Evolutionary conservation across 2,329 filamentous ascomycete species (phyloP).

Genomic region (Aspergillus floridensis): DNA sequence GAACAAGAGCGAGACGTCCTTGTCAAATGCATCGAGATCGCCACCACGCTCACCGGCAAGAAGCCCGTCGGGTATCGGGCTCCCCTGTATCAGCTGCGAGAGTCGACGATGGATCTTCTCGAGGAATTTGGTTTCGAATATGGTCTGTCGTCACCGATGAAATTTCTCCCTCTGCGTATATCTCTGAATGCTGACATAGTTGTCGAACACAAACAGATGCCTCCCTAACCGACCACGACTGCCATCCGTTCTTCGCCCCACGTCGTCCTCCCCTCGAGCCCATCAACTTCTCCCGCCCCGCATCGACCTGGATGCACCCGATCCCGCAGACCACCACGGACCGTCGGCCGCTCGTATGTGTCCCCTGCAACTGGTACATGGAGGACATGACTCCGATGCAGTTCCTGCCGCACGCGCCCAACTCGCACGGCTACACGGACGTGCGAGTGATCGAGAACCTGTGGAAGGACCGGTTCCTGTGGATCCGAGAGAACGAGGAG

Average conservation of each 20-base stretch:
- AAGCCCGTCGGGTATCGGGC: conserved; percentile 52
- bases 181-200: not conserved
- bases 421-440: conserved; percentile 59
- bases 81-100: conserved; percentile 39
- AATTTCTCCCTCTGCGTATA: not conserved
- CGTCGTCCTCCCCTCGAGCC: conserved; percentile 34
- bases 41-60: conserved; percentile 70
- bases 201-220: conserved; percentile 28
- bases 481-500: conserved; percentile 48
- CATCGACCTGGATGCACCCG: conserved; percentile 47
- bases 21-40: conserved; percentile 68
- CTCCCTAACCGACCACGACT: conserved; percentile 45
- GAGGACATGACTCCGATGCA: conserved; percentile 49
- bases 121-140: conserved; percentile 45
- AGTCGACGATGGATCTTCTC: conserved; percentile 40
- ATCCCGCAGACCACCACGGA: conserved; percentile 26
- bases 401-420: conserved; percentile 45
- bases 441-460: conserved; percentile 57
- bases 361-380: conserved; percentile 48
- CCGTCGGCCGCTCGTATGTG: conserved; percentile 37
- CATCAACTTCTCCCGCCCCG: conserved; percentile 44
- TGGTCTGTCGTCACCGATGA: conserved; percentile 20
- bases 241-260: conserved; percentile 42
- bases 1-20: conserved; percentile 73
- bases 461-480: conserved; percentile 61